Conservation (phyloP, 2,329 filamentous ascomycete genomes). For the Uncinocarpus reesii region DNA sequence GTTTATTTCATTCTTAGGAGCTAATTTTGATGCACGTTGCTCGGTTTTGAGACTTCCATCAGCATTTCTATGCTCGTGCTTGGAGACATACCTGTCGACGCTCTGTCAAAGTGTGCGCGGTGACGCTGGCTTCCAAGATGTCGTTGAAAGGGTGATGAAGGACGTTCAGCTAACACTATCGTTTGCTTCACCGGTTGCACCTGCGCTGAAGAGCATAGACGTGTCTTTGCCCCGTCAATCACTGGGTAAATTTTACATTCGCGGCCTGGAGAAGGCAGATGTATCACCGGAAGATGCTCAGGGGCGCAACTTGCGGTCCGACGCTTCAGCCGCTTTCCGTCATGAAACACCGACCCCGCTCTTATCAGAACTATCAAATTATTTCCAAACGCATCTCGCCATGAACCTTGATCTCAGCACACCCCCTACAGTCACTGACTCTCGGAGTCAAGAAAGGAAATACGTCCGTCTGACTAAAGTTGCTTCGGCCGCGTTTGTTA, state of each 20-base stretch:
- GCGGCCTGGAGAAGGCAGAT: slow-evolving; percentile 11
- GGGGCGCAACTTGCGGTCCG: slow-evolving; percentile 12
- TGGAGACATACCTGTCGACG: slow-evolving; percentile 33
- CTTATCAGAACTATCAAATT: slow-evolving; percentile 25
- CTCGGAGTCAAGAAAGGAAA: background rate
- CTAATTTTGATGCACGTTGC: slow-evolving; percentile 43
- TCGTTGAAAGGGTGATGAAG: slow-evolving; percentile 27
- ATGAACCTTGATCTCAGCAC: slow-evolving; percentile 29
- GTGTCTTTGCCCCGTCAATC: slow-evolving; percentile 27
- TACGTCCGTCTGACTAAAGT: slow-evolving; percentile 31
- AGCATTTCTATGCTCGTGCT: slow-evolving; percentile 35
- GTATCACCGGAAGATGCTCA: background rate
- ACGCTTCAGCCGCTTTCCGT: background rate
- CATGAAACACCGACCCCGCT: slow-evolving; percentile 17
- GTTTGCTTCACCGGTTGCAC: slow-evolving; percentile 29
- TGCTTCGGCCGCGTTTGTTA: slow-evolving; percentile 32
- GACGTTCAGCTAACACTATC: slow-evolving; percentile 34
- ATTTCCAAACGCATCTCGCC: slow-evolving; percentile 32
- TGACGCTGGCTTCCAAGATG: background rate
- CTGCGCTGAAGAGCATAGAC: slow-evolving; percentile 28
- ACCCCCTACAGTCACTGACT: background rate
- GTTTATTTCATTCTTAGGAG: slow-evolving; percentile 41
- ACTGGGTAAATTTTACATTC: slow-evolving; percentile 20
- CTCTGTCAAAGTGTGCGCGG: background rate
- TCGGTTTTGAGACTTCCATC: slow-evolving; percentile 38